Base-by-base conservation (phyloP, 2,329 filamentous ascomycete species). In the Colletotrichum falcatum region DNA sequence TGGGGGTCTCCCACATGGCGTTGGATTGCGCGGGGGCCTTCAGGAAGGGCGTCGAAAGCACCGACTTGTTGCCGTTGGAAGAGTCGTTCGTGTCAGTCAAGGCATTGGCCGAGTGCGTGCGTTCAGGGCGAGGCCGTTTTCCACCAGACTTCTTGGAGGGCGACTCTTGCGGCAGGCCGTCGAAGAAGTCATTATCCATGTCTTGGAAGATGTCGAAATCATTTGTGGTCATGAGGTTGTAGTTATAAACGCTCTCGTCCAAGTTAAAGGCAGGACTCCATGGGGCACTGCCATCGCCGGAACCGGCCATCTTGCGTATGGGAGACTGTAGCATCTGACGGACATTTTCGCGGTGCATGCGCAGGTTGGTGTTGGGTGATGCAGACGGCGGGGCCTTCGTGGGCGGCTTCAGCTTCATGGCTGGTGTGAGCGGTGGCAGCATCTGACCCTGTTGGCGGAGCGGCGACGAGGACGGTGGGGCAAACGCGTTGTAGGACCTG, bases 341-440 rank as follows among this genome's bases (percentile, higher is more conserved):
- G 62, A 98, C 94, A 74, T 90, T 91, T 76, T 95, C 91, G 65
- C 95, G 92, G 78, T 98, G 96, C 74, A 96, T 90, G 68, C 92
- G 91, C 26, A 98, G 87, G 77, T 97, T 97, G 12, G 95, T 98
- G 78, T 96, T 97, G 2, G 96, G 95, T 18, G 95, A 98, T 23
- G 94, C 91, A 0, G 95, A 97, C 64, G 93, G 93, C 33, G 88
- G 88, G 16, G 84, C 82, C 73, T 82, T 83, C 9, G 83, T 81
- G 1, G 88, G 87, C 28, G 87, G 84, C 83, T 92, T 94, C 78
- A 97, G 91, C 80, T 96, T 94, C 75, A 95, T 89, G 26, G 92
- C 88, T 5, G 95, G 95, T 0, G 95, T 98, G 54, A 97, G 83
- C 3, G 95, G 95, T 30, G 91, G 91, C 5, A 91, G 86, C 83